These are phyloP conservation scores for Rhizopogon vesiculosus DNA, from an alignment of 768 basidiomycete genomes.

Conservation along the genomic window DNA sequence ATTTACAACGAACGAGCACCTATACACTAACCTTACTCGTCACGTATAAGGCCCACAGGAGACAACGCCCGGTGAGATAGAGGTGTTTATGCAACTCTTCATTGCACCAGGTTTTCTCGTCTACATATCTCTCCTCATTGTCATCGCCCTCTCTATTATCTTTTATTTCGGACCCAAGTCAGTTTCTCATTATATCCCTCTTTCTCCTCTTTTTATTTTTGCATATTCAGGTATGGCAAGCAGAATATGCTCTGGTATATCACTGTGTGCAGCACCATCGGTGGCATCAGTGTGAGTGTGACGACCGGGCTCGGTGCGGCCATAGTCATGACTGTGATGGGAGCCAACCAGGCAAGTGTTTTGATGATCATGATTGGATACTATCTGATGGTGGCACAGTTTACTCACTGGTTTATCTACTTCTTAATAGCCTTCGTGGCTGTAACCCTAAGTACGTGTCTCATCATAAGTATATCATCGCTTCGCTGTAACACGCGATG, in stretches of 20 bases:
- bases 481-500: constrained; percentile 2
- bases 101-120: constrained; percentile 78
- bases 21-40: background rate
- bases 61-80: constrained; percentile 62
- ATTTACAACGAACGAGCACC: background rate
- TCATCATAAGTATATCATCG: background rate
- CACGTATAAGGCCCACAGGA: constrained; percentile 57
- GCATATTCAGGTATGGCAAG: constrained; percentile 63
- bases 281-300: constrained; percentile 91
- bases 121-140: constrained; percentile 61
- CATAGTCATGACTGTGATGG: constrained; percentile 75
- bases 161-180: constrained; percentile 80
- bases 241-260: constrained; percentile 96
- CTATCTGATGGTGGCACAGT: constrained; percentile 39
- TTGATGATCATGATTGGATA: background rate
- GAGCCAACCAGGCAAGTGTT: constrained; percentile 66
- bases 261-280: constrained; percentile 92
- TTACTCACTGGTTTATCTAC: constrained; percentile 90
- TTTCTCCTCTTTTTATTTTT: constrained; percentile 3
- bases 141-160: constrained; percentile 62
- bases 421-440: constrained; percentile 82
- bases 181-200: constrained; percentile 14
- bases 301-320: constrained; percentile 91
- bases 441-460: constrained; percentile 66
- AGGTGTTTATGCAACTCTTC: constrained; percentile 74